Conservation (phyloP, 495 filamentous ascomycete species). For the Cenococcum geophilum region DNA sequence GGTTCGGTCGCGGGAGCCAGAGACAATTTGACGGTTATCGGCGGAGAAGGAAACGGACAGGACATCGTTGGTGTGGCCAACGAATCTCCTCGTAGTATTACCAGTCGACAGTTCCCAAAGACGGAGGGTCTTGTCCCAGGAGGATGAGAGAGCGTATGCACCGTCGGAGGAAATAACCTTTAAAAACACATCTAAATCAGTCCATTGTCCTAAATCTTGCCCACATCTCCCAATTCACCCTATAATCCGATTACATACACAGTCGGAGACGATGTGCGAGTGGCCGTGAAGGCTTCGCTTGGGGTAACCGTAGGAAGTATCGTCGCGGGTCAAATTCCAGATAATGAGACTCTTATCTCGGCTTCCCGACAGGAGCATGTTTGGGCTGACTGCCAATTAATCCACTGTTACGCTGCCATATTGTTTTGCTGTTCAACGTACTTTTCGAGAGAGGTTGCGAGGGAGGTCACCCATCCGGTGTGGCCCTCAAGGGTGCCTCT, state of each 20-base stretch:
- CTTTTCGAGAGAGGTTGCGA: conserved; percentile 99
- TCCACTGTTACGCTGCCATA: conserved; percentile 22
- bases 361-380: conserved; percentile 97
- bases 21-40: conserved; percentile 99
- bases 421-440: conserved; percentile 44
- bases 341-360: conserved; percentile 99
- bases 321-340: conserved; percentile 99
- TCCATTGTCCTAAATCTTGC: conserved; percentile 17
- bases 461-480: conserved; percentile 73
- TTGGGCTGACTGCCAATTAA: conserved; percentile 60
- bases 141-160: conserved; percentile 97
- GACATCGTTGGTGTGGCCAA: conserved; percentile 98
- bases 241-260: conserved; percentile 55
- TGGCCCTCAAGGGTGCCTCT: conserved; percentile 97
- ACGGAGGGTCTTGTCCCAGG: conserved; percentile 99
- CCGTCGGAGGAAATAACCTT: conserved; percentile 99
- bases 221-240: conserved; percentile 21
- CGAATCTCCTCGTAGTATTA: conserved; percentile 93
- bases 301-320: conserved; percentile 93
- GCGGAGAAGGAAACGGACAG: conserved; percentile 99
- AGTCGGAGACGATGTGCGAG: conserved; percentile 99
- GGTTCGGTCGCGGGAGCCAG: conserved; percentile 90
- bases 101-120: conserved; percentile 98
- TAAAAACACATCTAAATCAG: conserved; percentile 27
- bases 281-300: conserved; percentile 98